Conservation (phyloP, 257 asterid species). For the Eucommia ulmoides region DNA sequence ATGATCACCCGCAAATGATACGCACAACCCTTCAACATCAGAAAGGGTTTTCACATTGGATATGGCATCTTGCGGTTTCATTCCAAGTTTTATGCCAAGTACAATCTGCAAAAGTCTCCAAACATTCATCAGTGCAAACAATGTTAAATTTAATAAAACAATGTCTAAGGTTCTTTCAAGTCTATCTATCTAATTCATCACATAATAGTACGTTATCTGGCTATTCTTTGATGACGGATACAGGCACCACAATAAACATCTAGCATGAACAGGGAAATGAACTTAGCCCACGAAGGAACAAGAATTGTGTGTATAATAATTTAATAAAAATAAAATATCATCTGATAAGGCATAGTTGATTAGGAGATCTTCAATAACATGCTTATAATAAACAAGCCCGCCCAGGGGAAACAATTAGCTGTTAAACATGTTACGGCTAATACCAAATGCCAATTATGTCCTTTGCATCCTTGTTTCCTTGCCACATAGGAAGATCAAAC, state of each 20-base stretch:
- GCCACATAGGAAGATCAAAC: too few relatives aligned
- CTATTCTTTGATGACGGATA: neutral
- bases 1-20: slow-evolving; percentile 49
- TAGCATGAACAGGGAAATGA: neutral
- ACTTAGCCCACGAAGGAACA: neutral
- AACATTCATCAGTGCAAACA: neutral
- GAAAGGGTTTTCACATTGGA: slow-evolving; percentile 68
- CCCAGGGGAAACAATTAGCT: too few relatives aligned
- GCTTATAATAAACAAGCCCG: too few relatives aligned
- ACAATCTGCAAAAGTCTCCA: slow-evolving; percentile 44
- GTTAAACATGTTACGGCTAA: too few relatives aligned
- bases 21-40: slow-evolving; percentile 78
- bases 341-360: too few relatives aligned
- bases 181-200: neutral
- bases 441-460: too few relatives aligned
- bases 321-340: too few relatives aligned
- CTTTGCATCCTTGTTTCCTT: too few relatives aligned
- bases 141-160: neutral
- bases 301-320: too few relatives aligned
- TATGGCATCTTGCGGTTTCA: slow-evolving; percentile 65
- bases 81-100: slow-evolving; percentile 72
- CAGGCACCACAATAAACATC: neutral
- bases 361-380: too few relatives aligned
- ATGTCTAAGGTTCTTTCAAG: neutral
- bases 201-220: neutral